Evolutionary conservation across 2,329 filamentous ascomycete species (phyloP).

Genomic region (Paraphoma chrysanthemicola): DNA sequence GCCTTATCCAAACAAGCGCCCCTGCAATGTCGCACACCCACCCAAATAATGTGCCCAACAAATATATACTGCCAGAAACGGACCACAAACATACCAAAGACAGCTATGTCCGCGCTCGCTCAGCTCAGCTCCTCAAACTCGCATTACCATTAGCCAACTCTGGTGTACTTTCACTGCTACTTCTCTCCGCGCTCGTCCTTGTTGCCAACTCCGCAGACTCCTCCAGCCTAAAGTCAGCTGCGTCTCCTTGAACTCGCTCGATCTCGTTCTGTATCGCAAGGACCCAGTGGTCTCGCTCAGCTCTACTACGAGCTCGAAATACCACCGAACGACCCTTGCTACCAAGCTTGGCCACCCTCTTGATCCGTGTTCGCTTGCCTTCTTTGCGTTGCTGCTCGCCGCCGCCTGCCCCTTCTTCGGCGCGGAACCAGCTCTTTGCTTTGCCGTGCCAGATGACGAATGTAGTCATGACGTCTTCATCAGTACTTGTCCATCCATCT

Average conservation of each 20-base stretch:
- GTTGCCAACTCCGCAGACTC: slow-evolving; percentile 20
- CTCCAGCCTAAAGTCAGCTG: slow-evolving; percentile 55
- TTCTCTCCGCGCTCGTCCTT: neutral
- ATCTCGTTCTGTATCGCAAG: slow-evolving; percentile 71
- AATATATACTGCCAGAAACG: neutral
- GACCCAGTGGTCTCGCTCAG: slow-evolving; percentile 73
- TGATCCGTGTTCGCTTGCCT: slow-evolving; percentile 59
- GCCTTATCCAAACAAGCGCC: neutral
- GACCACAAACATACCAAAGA: neutral
- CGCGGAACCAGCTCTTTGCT: slow-evolving; percentile 63
- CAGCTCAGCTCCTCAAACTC: neutral
- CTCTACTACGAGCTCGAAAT: slow-evolving; percentile 69
- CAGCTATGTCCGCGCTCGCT: neutral
- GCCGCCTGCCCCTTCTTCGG: slow-evolving; percentile 39
- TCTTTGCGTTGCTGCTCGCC: slow-evolving; percentile 39
- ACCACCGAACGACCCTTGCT: slow-evolving; percentile 68
- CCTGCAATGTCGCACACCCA: neutral
- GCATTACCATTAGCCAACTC: neutral
- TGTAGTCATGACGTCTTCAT: slow-evolving; percentile 71
- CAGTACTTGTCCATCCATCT: slow-evolving; percentile 67
- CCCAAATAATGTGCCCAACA: neutral
- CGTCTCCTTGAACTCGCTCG: slow-evolving; percentile 61
- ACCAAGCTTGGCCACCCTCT: slow-evolving; percentile 67
- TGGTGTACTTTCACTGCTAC: neutral
- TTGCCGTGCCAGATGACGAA: slow-evolving; percentile 72